phyloP scores from a whole-genome alignment of 1,284 basidiomycete species.

The Apiotrichum sp. region DNA sequence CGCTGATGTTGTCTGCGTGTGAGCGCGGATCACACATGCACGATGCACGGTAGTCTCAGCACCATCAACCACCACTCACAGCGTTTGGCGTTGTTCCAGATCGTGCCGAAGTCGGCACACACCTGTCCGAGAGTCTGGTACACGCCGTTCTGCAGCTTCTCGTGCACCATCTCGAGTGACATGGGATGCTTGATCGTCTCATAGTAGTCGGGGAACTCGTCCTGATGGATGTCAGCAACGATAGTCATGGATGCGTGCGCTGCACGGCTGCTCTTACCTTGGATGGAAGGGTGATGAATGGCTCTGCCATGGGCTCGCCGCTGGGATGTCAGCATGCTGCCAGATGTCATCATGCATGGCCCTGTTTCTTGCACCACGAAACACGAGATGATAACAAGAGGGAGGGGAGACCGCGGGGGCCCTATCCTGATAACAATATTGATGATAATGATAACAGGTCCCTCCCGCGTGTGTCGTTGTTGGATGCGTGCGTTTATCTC shows the following conservation, averaged over 20 bases:
- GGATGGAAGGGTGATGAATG: slow-evolving; percentile 41
- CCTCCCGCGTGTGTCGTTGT: too few species aligned
- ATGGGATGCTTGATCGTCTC: slow-evolving; percentile 44
- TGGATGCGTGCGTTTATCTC: too few species aligned
- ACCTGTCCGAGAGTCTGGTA: slow-evolving; percentile 37
- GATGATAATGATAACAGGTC: too few species aligned
- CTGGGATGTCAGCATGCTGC: slow-evolving; percentile 10
- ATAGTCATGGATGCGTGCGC: too few species aligned
- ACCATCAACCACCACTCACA: slow-evolving; percentile 41
- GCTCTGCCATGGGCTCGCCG: slow-evolving; percentile 33
- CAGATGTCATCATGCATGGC: too few species aligned
- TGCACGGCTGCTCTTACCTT: slow-evolving; percentile 30
- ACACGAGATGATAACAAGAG: too few species aligned
- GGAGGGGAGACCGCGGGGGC: too few species aligned
- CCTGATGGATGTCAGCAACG: too few species aligned
- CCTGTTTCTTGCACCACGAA: too few species aligned
- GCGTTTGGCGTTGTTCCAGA: slow-evolving; percentile 44
- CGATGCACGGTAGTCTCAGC: slow-evolving; percentile 57
- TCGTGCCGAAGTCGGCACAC: slow-evolving; percentile 35
- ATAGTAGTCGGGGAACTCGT: slow-evolving; percentile 44
- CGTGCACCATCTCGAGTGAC: slow-evolving; percentile 36
- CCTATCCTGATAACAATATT: too few species aligned
- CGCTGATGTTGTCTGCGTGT: slow-evolving; percentile 40
- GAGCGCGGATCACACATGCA: slow-evolving; percentile 38
- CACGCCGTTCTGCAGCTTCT: slow-evolving; percentile 25